These are phyloP conservation scores for Funneliformis caledonium DNA, from an alignment of 371 early-diverging fungal species.

Conservation along the genomic window DNA sequence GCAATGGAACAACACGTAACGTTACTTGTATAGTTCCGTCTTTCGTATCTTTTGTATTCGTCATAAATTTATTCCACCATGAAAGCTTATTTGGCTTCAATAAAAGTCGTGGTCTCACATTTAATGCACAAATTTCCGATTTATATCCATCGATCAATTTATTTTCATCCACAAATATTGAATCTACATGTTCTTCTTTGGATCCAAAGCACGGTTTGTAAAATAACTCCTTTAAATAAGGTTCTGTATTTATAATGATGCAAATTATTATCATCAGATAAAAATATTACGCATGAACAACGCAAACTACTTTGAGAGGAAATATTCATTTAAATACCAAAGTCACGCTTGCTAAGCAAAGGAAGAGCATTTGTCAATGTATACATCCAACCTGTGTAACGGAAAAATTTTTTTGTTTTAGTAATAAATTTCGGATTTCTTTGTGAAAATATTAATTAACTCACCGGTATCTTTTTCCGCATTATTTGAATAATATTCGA, in stretches of 20 bases:
- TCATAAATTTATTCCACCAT: background rate
- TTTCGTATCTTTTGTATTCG: no score
- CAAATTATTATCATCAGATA: background rate
- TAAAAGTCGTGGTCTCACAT: background rate
- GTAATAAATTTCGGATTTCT: no score
- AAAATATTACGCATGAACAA: no score
- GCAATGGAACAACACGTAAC: background rate
- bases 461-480: background rate
- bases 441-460: no score
- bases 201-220: slow-evolving; percentile 7
- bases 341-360: background rate
- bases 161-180: background rate
- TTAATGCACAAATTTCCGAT: background rate
- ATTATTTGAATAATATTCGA: slow-evolving; percentile 30
- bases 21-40: background rate
- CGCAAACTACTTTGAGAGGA: background rate
- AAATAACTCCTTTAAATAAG: slow-evolving; percentile 17
- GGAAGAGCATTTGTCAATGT: background rate
- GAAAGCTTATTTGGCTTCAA: background rate
- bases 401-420: no score
- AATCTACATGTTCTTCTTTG: background rate
- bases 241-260: background rate
- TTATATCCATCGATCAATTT: background rate
- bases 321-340: background rate
- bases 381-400: slow-evolving; percentile 18